Evolutionary conservation across 2,329 filamentous ascomycete species (phyloP).

Genomic region (Fusarium circinatum): DNA sequence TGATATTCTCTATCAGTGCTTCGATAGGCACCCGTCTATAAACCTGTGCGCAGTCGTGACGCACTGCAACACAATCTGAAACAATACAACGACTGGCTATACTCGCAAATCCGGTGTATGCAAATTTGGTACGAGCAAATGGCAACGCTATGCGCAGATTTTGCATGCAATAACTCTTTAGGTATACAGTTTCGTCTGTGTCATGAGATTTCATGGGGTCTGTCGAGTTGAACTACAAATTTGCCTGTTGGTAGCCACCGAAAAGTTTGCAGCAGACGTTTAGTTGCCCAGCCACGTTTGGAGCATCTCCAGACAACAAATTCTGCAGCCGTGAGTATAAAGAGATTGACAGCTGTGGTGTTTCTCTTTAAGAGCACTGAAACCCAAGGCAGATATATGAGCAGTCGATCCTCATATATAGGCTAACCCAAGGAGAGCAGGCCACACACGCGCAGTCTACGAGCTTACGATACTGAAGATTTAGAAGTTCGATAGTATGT

Average conservation of each 20-base stretch:
- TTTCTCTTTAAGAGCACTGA: not conserved
- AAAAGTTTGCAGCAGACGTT: not conserved
- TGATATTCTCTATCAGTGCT: too few relatives aligned
- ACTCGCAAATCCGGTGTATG: not conserved
- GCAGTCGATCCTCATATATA: not conserved
- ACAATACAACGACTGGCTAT: not conserved
- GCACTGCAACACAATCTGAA: not conserved
- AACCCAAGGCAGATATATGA: not conserved
- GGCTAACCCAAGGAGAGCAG: not conserved
- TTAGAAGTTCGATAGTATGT: constrained; percentile 47
- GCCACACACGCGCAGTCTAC: not conserved
- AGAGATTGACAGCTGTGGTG: not conserved
- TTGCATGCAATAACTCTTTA: not conserved
- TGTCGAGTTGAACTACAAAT: not conserved
- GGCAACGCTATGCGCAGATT: not conserved
- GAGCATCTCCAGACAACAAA: not conserved
- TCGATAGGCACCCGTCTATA: not conserved
- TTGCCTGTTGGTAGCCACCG: not conserved
- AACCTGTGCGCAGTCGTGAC: not conserved
- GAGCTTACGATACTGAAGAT: not conserved
- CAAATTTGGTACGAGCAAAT: not conserved
- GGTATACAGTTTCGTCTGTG: not conserved
- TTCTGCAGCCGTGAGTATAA: not conserved
- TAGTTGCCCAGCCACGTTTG: not conserved
- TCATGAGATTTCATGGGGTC: not conserved